A percentile compares a stretch with the other conserved stretches of the same genome.
phyloP scores from a whole-genome alignment of 768 basidiomycete species.

The Cystobasidium ongulense region DNA sequence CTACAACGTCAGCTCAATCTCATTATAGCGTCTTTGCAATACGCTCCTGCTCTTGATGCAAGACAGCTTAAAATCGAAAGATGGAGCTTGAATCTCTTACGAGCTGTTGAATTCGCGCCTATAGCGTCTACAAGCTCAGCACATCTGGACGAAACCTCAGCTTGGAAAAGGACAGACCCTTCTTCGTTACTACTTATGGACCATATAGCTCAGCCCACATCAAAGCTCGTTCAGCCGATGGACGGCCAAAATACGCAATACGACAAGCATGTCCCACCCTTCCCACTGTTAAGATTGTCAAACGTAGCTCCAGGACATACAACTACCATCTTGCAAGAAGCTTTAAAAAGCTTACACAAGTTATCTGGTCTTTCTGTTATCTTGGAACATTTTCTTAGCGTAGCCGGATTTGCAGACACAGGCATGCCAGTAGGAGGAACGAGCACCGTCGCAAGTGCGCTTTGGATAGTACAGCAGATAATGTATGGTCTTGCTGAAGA shows the following conservation, averaged over 20 bases:
- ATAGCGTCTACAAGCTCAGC: background rate
- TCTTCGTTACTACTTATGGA: background rate
- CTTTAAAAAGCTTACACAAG: background rate
- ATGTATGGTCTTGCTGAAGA: background rate
- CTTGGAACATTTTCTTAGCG: slow-evolving; percentile 4
- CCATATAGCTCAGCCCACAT: background rate
- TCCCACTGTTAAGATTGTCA: background rate
- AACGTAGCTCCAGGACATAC: slow-evolving; percentile 11
- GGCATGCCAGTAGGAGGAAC: background rate
- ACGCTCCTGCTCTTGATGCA: background rate
- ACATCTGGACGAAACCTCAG: background rate
- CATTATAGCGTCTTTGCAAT: background rate
- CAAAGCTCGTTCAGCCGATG: background rate
- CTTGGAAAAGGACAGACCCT: background rate
- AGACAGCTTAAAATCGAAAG: slow-evolving; percentile 8
- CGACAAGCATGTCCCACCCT: background rate
- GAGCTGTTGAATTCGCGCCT: slow-evolving; percentile 6
- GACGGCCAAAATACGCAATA: background rate
- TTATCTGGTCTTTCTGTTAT: background rate
- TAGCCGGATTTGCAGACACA: background rate
- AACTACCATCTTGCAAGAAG: background rate
- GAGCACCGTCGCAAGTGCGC: background rate
- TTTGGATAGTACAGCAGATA: slow-evolving; percentile 16
- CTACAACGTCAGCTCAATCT: slow-evolving; percentile 24
- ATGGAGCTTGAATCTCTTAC: slow-evolving; percentile 7